These are phyloP conservation scores for Waltiozyma sp. DNA, from an alignment of 1,139 yeast genomes.

Conservation along the genomic window DNA sequence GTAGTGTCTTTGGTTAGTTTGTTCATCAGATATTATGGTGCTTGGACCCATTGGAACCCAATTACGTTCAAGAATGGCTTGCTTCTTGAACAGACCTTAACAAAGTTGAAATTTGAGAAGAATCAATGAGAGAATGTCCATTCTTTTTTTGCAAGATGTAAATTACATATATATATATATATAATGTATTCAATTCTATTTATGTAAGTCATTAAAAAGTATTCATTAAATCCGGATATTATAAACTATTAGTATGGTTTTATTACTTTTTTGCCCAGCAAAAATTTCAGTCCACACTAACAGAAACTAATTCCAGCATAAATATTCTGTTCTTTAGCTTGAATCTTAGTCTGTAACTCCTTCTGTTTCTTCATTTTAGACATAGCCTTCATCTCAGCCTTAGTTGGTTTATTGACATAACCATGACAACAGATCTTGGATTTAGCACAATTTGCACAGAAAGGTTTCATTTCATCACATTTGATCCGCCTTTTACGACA, in stretches of 20 bases:
- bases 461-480: conserved; percentile 69
- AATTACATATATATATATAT: no score
- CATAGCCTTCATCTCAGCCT: not conserved
- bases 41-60: not conserved
- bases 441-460: conserved; percentile 63
- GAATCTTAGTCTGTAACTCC: not conserved
- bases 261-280: no score
- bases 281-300: not conserved
- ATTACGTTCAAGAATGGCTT: not conserved
- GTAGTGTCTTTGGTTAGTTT: not conserved
- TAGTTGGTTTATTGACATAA: conserved; percentile 21
- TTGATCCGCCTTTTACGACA: conserved; percentile 62
- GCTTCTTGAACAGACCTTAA: not conserved
- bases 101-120: not conserved
- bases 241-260: no score
- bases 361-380: not conserved
- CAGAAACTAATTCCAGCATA: no score
- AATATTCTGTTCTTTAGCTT: not conserved
- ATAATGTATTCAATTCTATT: no score
- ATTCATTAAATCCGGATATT: not conserved
- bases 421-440: conserved; percentile 62
- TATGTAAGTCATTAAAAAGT: not conserved
- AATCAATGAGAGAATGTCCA: not conserved
- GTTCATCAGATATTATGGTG: not conserved
- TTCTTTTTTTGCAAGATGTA: no score